A percentile compares a stretch with the other conserved stretches of the same genome.
Conservation (phyloP, 768 basidiomycete species). For the Collybia sordida region DNA sequence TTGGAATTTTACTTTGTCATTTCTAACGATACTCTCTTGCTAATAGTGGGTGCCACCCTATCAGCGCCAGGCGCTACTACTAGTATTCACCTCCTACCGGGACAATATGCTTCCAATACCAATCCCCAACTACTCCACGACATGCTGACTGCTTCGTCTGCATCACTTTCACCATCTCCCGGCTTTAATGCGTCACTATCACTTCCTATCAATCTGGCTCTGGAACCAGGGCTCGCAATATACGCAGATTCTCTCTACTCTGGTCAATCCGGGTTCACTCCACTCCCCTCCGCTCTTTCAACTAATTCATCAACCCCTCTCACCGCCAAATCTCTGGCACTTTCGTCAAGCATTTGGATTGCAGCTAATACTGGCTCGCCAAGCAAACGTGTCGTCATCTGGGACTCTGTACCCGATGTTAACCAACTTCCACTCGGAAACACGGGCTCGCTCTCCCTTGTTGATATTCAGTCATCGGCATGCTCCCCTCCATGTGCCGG, state of each 20-base stretch:
- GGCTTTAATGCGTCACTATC: conserved; percentile 54
- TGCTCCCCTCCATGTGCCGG: conserved; percentile 74
- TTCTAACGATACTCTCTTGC: background rate
- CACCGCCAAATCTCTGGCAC: conserved; percentile 47
- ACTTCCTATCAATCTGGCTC: conserved; percentile 54
- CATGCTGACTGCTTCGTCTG: conserved; percentile 52
- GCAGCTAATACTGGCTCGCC: conserved; percentile 46
- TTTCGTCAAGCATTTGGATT: conserved; percentile 58
- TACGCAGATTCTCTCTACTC: conserved; percentile 54
- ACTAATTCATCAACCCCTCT: conserved; percentile 42
- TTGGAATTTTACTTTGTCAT: background rate
- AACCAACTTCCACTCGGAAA: conserved; percentile 58
- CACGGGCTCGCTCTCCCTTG: conserved; percentile 50
- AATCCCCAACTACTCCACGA: conserved; percentile 59
- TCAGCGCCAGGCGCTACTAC: conserved; percentile 49
- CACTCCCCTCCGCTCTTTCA: conserved; percentile 40
- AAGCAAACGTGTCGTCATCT: conserved; percentile 58
- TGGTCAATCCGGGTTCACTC: conserved; percentile 48
- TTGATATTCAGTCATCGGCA: conserved; percentile 55
- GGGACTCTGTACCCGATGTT: conserved; percentile 80
- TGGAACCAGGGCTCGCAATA: conserved; percentile 54
- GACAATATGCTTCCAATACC: conserved; percentile 59
- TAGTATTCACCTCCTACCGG: conserved; percentile 54
- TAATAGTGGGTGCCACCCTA: conserved; percentile 56
- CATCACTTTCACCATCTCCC: conserved; percentile 45